Evolutionary conservation across 495 filamentous ascomycete species (phyloP), one percentile per base, ranked within the genome.

Genomic region (Talaromyces borbonicus): DNA sequence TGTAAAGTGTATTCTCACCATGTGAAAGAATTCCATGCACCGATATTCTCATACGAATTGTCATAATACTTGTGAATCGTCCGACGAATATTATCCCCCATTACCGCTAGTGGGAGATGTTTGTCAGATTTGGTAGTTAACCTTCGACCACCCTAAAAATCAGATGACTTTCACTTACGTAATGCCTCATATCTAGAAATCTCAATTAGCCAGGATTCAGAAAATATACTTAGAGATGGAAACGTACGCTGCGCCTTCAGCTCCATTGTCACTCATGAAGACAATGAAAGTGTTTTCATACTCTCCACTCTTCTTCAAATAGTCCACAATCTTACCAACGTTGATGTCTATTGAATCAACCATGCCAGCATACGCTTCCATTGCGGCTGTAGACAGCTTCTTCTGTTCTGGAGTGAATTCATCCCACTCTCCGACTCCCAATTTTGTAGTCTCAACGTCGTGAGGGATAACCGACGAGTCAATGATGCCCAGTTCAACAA

Each of bases 351-450:
- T 71, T 11, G 54, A 53, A 35, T 77, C 69, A 2, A 76, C 68
- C 73, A 77, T 77, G 3, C 58, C 73, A 9, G 74, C 74, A 46
- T 72, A 77, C 14, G 56, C 49, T 51, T 75, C 74, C 70, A 77
- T 75, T 5, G 63, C 61, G 12, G 69, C 61, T 22, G 57, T 55
- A 0, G 73, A 75, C 33, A 55, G 56, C 9, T 38, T 56, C 39
- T 58, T 52, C 46, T 69, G 64, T 40, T 67, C 56, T 0, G 55
- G 38, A 5, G 60, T 56, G 35, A 73, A 59, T 8, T 69, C 63
- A 0, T 54, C 54, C 71, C 72, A 77, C 14, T 63, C 53, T 30
- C 27, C 29, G 4, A 33, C 31, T 8, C 14, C 30, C 12, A 51
- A 31, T 7, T 43, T 47, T 0, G 25, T 29, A n/a, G 32, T 46